Evolutionary conservation across 2,329 filamentous ascomycete genomes (phyloP).

Genomic region (Alternaria ethzedia): DNA sequence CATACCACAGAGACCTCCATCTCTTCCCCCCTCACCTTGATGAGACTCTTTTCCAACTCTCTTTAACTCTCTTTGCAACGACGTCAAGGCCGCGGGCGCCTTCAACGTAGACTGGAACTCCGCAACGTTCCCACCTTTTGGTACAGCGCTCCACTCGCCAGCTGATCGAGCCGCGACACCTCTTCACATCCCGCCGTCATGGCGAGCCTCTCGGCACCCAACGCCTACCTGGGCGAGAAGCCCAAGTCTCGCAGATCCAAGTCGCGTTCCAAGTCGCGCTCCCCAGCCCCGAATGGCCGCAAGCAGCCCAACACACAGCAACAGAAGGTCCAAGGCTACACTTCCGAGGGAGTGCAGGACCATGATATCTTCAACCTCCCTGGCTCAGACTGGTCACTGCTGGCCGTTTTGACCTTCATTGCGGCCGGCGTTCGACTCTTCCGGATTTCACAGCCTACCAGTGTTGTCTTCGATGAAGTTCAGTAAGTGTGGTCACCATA

Average conservation of each 20-base stretch:
- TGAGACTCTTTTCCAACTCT: slow-evolving; percentile 43
- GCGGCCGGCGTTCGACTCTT: slow-evolving; percentile 85
- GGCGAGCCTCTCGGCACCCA: slow-evolving; percentile 42
- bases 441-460: slow-evolving; percentile 93
- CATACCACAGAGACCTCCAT: slow-evolving; percentile 31
- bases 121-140: slow-evolving; percentile 6
- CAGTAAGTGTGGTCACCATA: slow-evolving; percentile 71
- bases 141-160: slow-evolving; percentile 21
- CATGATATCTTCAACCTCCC: slow-evolving; percentile 92
- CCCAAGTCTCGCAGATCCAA: slow-evolving; percentile 36
- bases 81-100: slow-evolving; percentile 6
- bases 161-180: slow-evolving; percentile 26
- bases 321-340: slow-evolving; percentile 61
- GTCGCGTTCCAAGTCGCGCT: slow-evolving; percentile 43
- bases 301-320: slow-evolving; percentile 46
- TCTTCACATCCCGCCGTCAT: slow-evolving; percentile 40
- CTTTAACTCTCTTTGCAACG: slow-evolving; percentile 32
- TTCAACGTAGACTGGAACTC: slow-evolving; percentile 11
- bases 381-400: slow-evolving; percentile 78
- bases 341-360: slow-evolving; percentile 81
- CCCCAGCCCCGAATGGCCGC: slow-evolving; percentile 33
- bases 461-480: slow-evolving; percentile 98
- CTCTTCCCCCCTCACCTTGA: slow-evolving; percentile 23
- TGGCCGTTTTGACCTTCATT: slow-evolving; percentile 74
- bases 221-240: slow-evolving; percentile 42